Conservation (phyloP, 345 rosid genomes). For the Clausena lansium region DNA sequence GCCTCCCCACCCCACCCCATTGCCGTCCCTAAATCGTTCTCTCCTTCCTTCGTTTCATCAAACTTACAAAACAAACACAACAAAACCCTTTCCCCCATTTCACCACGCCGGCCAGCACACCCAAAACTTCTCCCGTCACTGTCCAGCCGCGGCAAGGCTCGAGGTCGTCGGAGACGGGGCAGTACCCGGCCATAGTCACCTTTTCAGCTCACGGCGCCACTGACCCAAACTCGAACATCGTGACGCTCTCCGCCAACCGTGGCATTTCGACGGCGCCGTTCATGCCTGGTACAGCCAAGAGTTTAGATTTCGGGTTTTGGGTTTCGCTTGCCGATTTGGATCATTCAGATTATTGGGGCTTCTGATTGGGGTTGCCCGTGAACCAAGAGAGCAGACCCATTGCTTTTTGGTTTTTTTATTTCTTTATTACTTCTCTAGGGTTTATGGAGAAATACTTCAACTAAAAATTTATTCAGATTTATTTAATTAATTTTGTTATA, state of each 20-base stretch:
- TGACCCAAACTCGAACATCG: slow-evolving; percentile 92
- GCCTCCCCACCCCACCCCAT: too few relatives aligned
- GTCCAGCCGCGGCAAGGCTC: slow-evolving; percentile 95
- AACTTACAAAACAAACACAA: too few relatives aligned
- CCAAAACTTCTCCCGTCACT: too few relatives aligned
- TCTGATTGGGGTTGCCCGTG: slow-evolving; percentile 47
- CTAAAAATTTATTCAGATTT: too few relatives aligned
- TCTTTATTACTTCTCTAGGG: not conserved
- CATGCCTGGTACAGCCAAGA: slow-evolving; percentile 51
- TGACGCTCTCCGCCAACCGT: slow-evolving; percentile 58
- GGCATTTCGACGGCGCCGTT: slow-evolving; percentile 88
- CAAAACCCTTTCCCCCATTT: too few relatives aligned
- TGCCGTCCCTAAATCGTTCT: too few relatives aligned
- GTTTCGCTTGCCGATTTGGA: slow-evolving; percentile 21
- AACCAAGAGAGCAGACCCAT: slow-evolving; percentile 96
- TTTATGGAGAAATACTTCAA: not conserved
- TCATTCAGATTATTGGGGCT: slow-evolving; percentile 28
- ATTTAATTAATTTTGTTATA: too few relatives aligned
- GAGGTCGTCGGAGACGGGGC: slow-evolving; percentile 90
- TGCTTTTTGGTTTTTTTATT: not conserved
- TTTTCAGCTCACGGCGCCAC: slow-evolving; percentile 63
- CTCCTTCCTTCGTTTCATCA: too few relatives aligned
- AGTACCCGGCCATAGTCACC: slow-evolving; percentile 89
- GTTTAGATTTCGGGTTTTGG: slow-evolving; percentile 16
- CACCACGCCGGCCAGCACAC: too few relatives aligned